These are phyloP conservation scores for Leccinum arenicola DNA, from an alignment of 768 basidiomycete species.

Conservation along the genomic window DNA sequence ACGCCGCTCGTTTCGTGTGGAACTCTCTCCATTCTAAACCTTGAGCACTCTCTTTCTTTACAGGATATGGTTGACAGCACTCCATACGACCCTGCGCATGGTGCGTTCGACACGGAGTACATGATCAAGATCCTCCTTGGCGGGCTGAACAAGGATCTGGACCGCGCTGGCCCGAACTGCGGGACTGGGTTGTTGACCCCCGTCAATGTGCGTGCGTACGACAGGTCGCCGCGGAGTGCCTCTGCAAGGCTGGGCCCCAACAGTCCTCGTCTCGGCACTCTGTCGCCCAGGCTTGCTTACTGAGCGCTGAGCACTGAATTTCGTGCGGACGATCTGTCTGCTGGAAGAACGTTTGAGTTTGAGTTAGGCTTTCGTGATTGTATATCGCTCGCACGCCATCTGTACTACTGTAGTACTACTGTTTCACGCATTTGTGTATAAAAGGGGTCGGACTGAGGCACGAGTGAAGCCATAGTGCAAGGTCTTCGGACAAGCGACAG, in stretches of 20 bases:
- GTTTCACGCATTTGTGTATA: neutral
- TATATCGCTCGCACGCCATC: neutral
- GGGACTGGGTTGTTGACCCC: conserved; percentile 13
- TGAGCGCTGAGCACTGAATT: conserved; percentile 9
- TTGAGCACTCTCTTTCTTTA: neutral
- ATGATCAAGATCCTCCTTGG: conserved; percentile 36
- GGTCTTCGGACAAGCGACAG: too few species aligned
- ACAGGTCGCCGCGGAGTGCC: neutral
- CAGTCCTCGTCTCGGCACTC: conserved; percentile 13
- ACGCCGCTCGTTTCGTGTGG: neutral
- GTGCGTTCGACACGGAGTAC: conserved; percentile 33
- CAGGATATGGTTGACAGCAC: conserved; percentile 50
- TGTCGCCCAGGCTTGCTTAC: conserved; percentile 4
- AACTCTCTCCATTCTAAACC: neutral
- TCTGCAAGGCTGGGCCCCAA: conserved; percentile 6
- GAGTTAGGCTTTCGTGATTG: neutral
- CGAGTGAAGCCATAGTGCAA: too few species aligned
- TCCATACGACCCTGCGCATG: conserved; percentile 33
- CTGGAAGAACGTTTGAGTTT: neutral
- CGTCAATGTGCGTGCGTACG: neutral
- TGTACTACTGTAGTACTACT: neutral
- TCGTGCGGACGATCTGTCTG: neutral
- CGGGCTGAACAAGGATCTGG: conserved; percentile 19
- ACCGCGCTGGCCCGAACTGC: conserved; percentile 9
- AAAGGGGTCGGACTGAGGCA: neutral